Conservation (phyloP, 352 stramenopile genomes). For the Phytophthora pluvialis region DNA sequence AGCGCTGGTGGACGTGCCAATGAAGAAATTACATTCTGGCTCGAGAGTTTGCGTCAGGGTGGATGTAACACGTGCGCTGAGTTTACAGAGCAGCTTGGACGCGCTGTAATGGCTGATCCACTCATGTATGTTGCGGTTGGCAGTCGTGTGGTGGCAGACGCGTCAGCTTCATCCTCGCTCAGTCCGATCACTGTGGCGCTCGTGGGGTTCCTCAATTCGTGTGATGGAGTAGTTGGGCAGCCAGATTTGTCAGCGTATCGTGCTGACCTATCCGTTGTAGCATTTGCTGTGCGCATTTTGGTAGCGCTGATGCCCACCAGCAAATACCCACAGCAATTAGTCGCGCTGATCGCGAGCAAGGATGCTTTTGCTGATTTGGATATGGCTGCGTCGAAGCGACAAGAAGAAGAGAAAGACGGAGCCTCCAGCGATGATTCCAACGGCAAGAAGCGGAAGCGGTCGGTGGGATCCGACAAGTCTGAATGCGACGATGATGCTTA, state of each 20-base stretch:
- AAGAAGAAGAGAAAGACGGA: conserved; percentile 14
- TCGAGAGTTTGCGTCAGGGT: conserved; percentile 58
- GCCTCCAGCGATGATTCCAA: conserved; percentile 7
- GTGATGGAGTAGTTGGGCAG: conserved; percentile 4
- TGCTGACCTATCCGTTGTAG: conserved; percentile 32
- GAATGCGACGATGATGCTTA: conserved; percentile 39
- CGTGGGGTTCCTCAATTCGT: conserved; percentile 52
- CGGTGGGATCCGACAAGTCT: conserved; percentile 6
- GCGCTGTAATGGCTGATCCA: conserved; percentile 52
- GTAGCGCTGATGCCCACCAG: conserved; percentile 43
- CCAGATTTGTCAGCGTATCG: conserved; percentile 28
- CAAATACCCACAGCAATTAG: conserved; percentile 44
- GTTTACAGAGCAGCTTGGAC: conserved; percentile 57
- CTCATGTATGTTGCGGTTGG: conserved; percentile 53
- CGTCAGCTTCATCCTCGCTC: conserved; percentile 21
- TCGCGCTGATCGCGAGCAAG: conserved; percentile 48
- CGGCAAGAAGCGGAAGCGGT: conserved; percentile 37
- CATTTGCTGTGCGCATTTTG: conserved; percentile 53
- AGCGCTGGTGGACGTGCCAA: conserved; percentile 26
- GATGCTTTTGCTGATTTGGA: conserved; percentile 18
- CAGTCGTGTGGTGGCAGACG: conserved; percentile 20
- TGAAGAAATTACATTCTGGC: conserved; percentile 72
- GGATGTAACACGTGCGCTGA: conserved; percentile 40
- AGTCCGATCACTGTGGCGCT: conserved; percentile 62
- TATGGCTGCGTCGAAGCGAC: not conserved